Conservation (phyloP, 768 basidiomycete genomes). For the Lentinula sp. region DNA sequence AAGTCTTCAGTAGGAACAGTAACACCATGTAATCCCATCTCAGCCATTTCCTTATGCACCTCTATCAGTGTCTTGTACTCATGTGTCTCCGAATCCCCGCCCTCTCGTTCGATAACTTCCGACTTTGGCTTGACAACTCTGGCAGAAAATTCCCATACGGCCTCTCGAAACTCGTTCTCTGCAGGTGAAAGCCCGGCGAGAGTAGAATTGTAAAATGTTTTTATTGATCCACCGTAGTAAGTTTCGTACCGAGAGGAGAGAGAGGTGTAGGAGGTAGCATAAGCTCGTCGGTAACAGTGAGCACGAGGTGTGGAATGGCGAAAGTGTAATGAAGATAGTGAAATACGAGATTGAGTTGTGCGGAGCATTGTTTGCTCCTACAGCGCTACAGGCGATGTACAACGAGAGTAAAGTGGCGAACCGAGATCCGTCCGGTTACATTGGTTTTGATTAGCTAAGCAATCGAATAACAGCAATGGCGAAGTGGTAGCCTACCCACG, state of each 20-base stretch:
- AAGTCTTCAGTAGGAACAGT: constrained; percentile 76
- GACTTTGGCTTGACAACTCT: constrained; percentile 83
- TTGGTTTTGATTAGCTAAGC: too few species aligned
- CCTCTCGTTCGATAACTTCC: constrained; percentile 78
- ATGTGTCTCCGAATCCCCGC: constrained; percentile 52
- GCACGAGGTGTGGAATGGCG: too few species aligned
- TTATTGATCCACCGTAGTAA: background rate
- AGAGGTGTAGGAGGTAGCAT: background rate
- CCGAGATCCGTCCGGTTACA: background rate
- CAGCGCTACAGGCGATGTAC: too few species aligned
- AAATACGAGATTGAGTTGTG: background rate
- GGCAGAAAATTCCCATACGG: constrained; percentile 73
- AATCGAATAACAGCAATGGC: constrained; percentile 35
- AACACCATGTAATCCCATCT: constrained; percentile 88
- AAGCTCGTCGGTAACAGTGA: background rate
- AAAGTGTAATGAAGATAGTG: background rate
- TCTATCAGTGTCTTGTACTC: constrained; percentile 36
- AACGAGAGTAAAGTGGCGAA: background rate
- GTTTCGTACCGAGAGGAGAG: background rate
- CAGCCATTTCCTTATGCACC: constrained; percentile 83
- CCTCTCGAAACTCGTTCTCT: constrained; percentile 64
- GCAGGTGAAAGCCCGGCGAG: background rate
- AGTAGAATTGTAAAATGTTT: background rate
- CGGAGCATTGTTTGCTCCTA: background rate
- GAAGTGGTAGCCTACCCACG: constrained; percentile 56